These are phyloP conservation scores for Clavariopsis aquatica DNA, from an alignment of 495 filamentous ascomycete genomes.

Conservation along the genomic window DNA sequence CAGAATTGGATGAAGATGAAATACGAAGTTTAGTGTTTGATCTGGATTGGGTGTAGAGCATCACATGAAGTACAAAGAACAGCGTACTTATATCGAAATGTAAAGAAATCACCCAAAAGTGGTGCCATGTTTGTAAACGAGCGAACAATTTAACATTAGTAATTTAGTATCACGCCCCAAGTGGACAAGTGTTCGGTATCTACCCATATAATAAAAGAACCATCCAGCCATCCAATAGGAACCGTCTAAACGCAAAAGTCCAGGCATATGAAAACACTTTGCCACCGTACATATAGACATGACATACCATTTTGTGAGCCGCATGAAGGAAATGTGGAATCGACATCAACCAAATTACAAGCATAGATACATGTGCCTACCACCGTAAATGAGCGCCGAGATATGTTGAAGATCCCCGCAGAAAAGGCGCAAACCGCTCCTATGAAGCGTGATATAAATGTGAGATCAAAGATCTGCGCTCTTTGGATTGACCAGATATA, in stretches of 20 bases:
- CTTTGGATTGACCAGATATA: conserved; percentile 42
- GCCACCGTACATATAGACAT: not conserved
- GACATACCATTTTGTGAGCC: not conserved
- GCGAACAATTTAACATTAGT: conserved; percentile 1
- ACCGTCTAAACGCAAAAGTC: not conserved
- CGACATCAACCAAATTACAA: not conserved
- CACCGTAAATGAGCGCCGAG: not conserved
- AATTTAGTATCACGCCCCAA: not conserved
- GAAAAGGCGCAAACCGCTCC: no score
- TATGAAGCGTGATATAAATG: not conserved
- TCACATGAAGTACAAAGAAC: no score
- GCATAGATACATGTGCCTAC: not conserved
- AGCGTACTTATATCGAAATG: no score
- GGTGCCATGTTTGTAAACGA: not conserved
- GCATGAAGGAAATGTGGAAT: not conserved
- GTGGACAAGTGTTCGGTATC: not conserved
- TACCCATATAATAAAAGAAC: not conserved
- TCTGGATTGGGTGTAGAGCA: no score
- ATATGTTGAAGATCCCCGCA: no score
- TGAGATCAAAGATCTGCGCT: conserved; percentile 34
- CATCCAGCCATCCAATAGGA: not conserved
- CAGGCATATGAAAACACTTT: not conserved
- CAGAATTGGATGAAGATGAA: no score
- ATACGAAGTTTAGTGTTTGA: no score
- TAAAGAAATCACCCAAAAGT: no score